Base-by-base conservation (phyloP, 371 early-diverging fungal genomes). In the Caulochytrium protostelioides region DNA sequence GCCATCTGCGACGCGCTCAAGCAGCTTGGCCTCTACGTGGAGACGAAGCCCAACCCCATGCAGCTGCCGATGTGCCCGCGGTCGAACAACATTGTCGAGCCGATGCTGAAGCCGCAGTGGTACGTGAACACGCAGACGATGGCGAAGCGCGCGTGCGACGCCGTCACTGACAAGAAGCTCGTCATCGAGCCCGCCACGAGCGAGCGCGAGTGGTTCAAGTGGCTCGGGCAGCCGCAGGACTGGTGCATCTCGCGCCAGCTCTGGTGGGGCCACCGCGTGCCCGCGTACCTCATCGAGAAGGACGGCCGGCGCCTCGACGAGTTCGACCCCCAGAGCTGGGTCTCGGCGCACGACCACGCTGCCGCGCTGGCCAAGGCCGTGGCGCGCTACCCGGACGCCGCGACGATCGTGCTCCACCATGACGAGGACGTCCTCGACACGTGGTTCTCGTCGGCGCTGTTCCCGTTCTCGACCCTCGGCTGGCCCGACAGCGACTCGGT, bases 211-310 rank as follows among this genome's bases (percentile, higher is more conserved):
- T 98, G 87, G 89, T 84, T 83, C 74, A 64, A 74, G 38, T 98
- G 98, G 99, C 68, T 99, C 43, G 79, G 72, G 29, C 83, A 85
- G 59, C 86, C 87, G 43, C 81, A 86, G 46, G 92, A 92, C 54
- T 99, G 99, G 99, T 99, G 94, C 55, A 78, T 92, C 34, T 91
- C 91, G 6, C 82, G 99, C 47, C 99, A 99, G 66, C 65, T 99
- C 32, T 98, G 98, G 98, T 99, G 98, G 98, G 99, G 99, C 26
- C 98, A 98, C 54, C 77, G 87, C 52, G 69, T 97, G 13, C 99
- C 99, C 28, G 97, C 97, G 3, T 99, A 97, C 67, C 80, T 79
- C 46, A 76, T 94, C 43, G 56, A 58, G n/a, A 59, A 82, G 28
- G 72, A 74, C 28, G 80, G 76, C 9, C 63, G n/a, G n/a, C n/a